phyloP scores from a whole-genome alignment of 1,284 basidiomycete genomes.

The Psilocybe mexicana region DNA sequence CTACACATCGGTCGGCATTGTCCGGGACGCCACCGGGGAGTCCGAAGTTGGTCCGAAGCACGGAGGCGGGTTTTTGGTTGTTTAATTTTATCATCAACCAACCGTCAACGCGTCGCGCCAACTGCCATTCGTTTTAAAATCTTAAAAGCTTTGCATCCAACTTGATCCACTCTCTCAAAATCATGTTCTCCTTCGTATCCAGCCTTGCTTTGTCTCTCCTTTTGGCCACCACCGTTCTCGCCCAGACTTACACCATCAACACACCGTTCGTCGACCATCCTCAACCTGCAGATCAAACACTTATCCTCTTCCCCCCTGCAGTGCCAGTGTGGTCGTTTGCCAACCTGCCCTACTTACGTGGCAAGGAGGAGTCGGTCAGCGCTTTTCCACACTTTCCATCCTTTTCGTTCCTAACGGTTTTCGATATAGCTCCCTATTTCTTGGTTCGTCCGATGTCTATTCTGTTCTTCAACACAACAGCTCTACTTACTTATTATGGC shows the following conservation, averaged over 20 bases:
- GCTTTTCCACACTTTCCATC: not conserved
- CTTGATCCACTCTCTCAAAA: constrained; percentile 20
- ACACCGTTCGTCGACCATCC: constrained; percentile 50
- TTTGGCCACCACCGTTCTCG: constrained; percentile 40
- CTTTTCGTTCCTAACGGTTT: not conserved
- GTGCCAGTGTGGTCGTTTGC: constrained; percentile 48
- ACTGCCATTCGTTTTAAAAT: not conserved
- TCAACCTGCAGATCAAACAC: too few species aligned
- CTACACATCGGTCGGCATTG: too few species aligned
- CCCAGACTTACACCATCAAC: constrained; percentile 50
- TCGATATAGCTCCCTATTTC: constrained; percentile 46
- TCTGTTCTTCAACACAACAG: not conserved
- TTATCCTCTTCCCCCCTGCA: constrained; percentile 16
- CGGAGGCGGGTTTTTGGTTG: not conserved
- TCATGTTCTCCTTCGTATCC: constrained; percentile 46
- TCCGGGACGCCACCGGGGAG: too few species aligned
- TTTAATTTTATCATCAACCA: not conserved
- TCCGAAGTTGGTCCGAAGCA: too few species aligned
- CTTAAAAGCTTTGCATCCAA: constrained; percentile 8
- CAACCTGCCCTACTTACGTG: constrained; percentile 48
- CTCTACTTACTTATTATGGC: not conserved
- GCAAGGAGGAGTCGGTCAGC: constrained; percentile 51
- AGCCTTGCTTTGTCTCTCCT: constrained; percentile 34
- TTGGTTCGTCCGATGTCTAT: constrained; percentile 40
- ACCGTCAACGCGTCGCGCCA: not conserved